Evolutionary conservation across 2,329 filamentous ascomycete species (phyloP).

Genomic region (Ascochyta clinopodiicola): DNA sequence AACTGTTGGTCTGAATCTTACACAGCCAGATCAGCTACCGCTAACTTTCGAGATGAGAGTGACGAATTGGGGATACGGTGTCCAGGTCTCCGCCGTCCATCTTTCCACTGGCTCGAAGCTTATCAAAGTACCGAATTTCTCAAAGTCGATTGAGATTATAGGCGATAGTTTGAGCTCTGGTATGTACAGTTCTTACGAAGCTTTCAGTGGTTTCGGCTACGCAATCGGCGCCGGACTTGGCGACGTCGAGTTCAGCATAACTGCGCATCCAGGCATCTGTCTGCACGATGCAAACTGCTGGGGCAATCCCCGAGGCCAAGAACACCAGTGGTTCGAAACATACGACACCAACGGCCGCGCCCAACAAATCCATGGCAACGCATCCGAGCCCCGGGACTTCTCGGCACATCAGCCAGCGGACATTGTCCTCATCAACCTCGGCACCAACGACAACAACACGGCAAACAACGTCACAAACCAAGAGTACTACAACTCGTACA

Average conservation of each 20-base stretch:
- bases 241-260: conserved; percentile 64
- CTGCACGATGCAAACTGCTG: conserved; percentile 63
- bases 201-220: conserved; percentile 63
- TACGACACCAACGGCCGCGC: conserved; percentile 61
- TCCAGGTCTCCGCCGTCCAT: conserved; percentile 63
- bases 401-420: conserved; percentile 45
- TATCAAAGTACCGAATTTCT: conserved; percentile 50
- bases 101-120: conserved; percentile 55
- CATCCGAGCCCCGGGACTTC: conserved; percentile 48
- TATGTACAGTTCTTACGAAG: conserved; percentile 66
- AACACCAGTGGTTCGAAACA: conserved; percentile 65
- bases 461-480: no score
- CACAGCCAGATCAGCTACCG: conserved; percentile 50
- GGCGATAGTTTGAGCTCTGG: conserved; percentile 60
- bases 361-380: conserved; percentile 49
- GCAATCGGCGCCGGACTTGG: conserved; percentile 64
- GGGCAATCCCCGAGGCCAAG: conserved; percentile 44
- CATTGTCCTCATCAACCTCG: conserved; percentile 55
- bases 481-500: no score
- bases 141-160: conserved; percentile 53
- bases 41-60: conserved; percentile 65
- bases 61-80: conserved; percentile 64
- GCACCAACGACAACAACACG: conserved; percentile 43
- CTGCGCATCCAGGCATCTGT: conserved; percentile 66
- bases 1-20: conserved; percentile 56